Percentiles rank a stretch among this genome's conserved stretches.
Conservation (phyloP, 139 green algal genomes). For the Picochlorum sp. region DNA sequence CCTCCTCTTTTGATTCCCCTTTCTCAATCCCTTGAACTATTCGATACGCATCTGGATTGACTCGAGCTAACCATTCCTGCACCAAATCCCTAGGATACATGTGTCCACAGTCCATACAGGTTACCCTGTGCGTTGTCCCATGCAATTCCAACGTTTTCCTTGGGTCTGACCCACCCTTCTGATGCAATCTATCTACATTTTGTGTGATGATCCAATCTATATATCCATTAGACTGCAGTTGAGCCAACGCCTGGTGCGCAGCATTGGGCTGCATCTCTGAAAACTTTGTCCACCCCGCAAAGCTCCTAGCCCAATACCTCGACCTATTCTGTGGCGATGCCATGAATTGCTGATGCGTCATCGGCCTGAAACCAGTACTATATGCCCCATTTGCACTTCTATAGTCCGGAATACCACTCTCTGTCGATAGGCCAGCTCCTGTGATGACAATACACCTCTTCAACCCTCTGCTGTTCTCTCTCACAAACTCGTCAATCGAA, state of each 20-base stretch:
- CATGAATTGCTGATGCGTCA: constrained; percentile 84
- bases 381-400: constrained; percentile 78
- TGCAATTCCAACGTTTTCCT: constrained; percentile 82
- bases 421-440: constrained; percentile 44
- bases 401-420: constrained; percentile 89
- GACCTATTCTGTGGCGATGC: constrained; percentile 31
- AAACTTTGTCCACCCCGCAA: constrained; percentile 80
- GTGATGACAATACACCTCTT: constrained; percentile 28
- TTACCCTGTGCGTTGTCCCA: constrained; percentile 81
- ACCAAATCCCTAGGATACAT: constrained; percentile 37
- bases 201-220: constrained; percentile 73
- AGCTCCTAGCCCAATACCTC: constrained; percentile 85
- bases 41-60: constrained; percentile 40
- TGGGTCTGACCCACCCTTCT: constrained; percentile 38
- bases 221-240: constrained; percentile 47
- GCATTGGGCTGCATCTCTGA: constrained; percentile 47
- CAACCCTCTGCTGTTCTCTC: background rate
- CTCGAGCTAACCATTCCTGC: constrained; percentile 45
- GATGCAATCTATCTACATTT: constrained; percentile 92
- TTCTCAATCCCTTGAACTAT: background rate
- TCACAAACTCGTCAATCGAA: constrained; percentile 6
- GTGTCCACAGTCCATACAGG: constrained; percentile 56
- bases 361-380: constrained; percentile 87
- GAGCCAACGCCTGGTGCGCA: constrained; percentile 55
- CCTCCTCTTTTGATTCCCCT: background rate